A percentile compares a stretch with the other conserved stretches of the same genome.
These are phyloP conservation scores for Rhytidiadelphus loreus DNA, from an alignment of 225 moss, liverwort and hornwort species.

Conservation along the genomic window DNA sequence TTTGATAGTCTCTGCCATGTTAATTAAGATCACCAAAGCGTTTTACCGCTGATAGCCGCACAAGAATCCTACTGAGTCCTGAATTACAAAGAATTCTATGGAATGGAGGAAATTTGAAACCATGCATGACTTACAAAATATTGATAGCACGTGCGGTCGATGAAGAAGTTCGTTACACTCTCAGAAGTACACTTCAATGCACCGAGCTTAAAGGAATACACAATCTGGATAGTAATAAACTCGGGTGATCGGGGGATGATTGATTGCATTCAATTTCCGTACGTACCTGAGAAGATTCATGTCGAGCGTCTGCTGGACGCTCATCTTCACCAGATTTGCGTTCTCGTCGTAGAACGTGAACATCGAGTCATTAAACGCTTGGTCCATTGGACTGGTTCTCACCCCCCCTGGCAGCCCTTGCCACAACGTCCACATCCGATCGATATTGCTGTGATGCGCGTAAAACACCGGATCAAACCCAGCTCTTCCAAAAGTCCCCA, in stretches of 20 bases:
- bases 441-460: too few species aligned
- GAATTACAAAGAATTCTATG: not conserved
- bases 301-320: not conserved
- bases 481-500: too few species aligned
- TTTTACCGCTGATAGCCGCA: not conserved
- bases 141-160: not conserved
- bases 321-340: not conserved
- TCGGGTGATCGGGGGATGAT: not conserved
- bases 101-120: not conserved
- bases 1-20: not conserved
- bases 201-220: too few species aligned
- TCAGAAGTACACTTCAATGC: not conserved
- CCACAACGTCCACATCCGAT: too few species aligned
- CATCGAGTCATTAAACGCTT: not conserved
- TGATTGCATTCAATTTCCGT: not conserved
- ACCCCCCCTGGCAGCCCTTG: too few species aligned
- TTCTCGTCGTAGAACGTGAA: not conserved
- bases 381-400: not conserved
- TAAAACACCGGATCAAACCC: too few species aligned
- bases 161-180: not conserved
- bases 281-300: not conserved
- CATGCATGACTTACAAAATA: not conserved
- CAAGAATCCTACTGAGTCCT: not conserved
- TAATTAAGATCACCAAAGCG: not conserved
- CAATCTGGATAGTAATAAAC: too few species aligned